phyloP scores from a whole-genome alignment of 23 red algal genomes.

The Agarophyton chilense region DNA sequence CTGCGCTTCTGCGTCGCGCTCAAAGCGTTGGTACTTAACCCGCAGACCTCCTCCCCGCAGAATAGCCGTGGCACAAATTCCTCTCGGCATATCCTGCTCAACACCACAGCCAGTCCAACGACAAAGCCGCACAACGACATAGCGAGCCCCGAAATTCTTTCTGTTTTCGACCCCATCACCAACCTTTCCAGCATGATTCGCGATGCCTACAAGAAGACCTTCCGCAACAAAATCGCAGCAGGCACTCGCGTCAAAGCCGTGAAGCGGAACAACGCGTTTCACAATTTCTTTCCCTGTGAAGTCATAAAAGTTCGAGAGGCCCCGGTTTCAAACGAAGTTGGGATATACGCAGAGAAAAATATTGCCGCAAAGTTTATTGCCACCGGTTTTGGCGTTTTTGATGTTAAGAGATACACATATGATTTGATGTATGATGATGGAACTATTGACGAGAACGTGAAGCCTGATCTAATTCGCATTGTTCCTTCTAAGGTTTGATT shows the following conservation, averaged over 20 bases:
- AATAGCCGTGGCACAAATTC: too few species aligned
- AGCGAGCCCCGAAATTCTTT: too few species aligned
- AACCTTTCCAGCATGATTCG: neutral
- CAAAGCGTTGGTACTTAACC: too few species aligned
- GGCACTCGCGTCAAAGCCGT: neutral
- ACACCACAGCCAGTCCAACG: too few species aligned
- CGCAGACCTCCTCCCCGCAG: too few species aligned
- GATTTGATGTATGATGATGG: constrained; percentile 26
- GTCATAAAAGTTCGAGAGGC: constrained; percentile 3
- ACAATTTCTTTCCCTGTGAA: neutral
- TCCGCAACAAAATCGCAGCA: constrained; percentile 1
- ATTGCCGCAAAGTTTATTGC: neutral
- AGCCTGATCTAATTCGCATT: neutral
- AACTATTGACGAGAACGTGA: neutral
- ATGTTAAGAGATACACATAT: constrained; percentile 12
- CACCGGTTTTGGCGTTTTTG: neutral
- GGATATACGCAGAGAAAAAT: constrained; percentile 5
- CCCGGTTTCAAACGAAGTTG: constrained; percentile 1
- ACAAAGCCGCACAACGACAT: too few species aligned
- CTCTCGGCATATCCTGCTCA: too few species aligned
- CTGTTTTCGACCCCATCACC: too few species aligned
- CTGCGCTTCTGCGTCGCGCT: too few species aligned
- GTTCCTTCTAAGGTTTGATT: neutral
- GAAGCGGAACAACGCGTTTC: neutral
- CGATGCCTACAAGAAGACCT: constrained; percentile 16